Base-by-base conservation (phyloP, 2,329 filamentous ascomycete species). In the Neoarthrinium moseri region DNA sequence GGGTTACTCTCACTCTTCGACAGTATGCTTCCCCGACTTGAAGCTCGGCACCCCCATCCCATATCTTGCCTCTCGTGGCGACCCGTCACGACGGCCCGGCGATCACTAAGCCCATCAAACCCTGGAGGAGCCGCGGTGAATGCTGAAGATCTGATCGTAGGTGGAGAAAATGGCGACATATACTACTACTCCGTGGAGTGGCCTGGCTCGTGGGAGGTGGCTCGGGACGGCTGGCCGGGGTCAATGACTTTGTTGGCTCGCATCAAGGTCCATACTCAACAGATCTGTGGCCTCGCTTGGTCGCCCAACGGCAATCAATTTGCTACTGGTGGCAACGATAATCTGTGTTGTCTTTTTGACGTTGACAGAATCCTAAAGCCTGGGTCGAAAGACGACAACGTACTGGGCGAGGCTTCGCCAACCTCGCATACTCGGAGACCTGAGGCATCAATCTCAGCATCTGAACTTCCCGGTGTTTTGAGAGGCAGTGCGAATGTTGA, bases 271-370 rank as follows among this genome's bases (percentile, higher is more conserved):
- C 92, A 97, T 62, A 81, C 77, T 41, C 91, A 96, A 66, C 91
- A 97, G 60, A 86, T 99, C 45, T 99, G 94, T 59, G 92, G 92
- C 2, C 73, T 99, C n/a, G 80, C 88, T 3, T 97, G 91, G 89
- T 91, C 90, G 4, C 72, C 74, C 3, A 82, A 89, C 57, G 90
- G 90, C 4, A 75, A 76, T 3, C 76, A 84, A 27, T 91, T 99
- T 62, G 90, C 89, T 12, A 91, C 89, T 4, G 91, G 94, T 6
- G 90, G 89, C 20, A 97, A 99, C 61, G 94, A 99, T 70, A 96
- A 97, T 59, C 67, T 83, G 3, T 95, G 92, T 60, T 87, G 84
- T 55, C 74, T 97, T 2, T 96, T 95, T 63, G 81, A 91, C 43
- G 78, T 80, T 3, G 74, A 78, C 38, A 76, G 80, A 32, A 70